A percentile compares a stretch with the other conserved stretches of the same genome.
Evolutionary conservation across 305 asterid species (phyloP).

Genomic region (Plantago coronopus): DNA sequence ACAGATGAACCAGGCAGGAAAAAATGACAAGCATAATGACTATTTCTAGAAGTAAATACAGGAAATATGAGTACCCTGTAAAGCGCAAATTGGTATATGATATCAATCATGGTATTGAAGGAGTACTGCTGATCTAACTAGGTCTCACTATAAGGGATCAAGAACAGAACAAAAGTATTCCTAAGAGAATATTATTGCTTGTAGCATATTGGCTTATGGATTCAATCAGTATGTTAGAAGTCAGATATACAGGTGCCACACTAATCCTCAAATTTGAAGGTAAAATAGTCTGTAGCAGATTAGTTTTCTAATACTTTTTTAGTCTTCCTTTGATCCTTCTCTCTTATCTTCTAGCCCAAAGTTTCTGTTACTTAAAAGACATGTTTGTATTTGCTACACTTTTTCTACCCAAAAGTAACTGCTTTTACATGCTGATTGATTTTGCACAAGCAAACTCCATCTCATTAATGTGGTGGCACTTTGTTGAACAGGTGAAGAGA

Average conservation of each 20-base stretch:
- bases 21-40: too few relatives aligned
- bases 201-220: not conserved
- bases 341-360: slow-evolving; percentile 8
- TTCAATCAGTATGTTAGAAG: not conserved
- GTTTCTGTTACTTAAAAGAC: not conserved
- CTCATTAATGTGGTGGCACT: slow-evolving; percentile 8
- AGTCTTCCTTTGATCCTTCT: not conserved
- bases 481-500: slow-evolving; percentile 12
- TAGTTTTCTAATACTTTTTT: not conserved
- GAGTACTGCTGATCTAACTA: not conserved
- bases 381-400: not conserved
- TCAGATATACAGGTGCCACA: not conserved
- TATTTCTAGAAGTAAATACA: too few relatives aligned
- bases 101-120: not conserved
- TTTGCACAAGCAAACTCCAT: slow-evolving; percentile 10
- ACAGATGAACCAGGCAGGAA: too few relatives aligned
- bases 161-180: not conserved
- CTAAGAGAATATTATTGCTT: not conserved
- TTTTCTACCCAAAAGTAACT: slow-evolving; percentile 2
- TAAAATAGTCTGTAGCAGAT: slow-evolving; percentile 1
- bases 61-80: not conserved
- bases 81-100: slow-evolving; percentile 4
- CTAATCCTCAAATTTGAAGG: not conserved
- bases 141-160: not conserved
- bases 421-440: not conserved